These are phyloP conservation scores for Globisporangium solare DNA, from an alignment of 352 stramenopile species.

Conservation along the genomic window DNA sequence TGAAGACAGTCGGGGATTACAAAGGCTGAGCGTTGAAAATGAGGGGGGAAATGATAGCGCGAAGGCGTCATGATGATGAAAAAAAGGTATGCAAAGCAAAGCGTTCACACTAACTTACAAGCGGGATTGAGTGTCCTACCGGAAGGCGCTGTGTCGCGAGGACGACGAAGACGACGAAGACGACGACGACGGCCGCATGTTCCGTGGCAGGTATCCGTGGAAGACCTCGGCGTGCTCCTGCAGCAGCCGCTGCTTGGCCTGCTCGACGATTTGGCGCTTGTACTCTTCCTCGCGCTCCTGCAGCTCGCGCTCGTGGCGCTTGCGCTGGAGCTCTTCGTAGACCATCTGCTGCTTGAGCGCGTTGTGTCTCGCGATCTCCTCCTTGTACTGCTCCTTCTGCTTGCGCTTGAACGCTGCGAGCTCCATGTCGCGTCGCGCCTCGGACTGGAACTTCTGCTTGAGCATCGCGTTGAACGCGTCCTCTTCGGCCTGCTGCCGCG, in stretches of 20 bases:
- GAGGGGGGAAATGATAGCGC: too few species aligned
- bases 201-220: slow-evolving; percentile 66
- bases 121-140: slow-evolving; percentile 9
- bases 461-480: slow-evolving; percentile 71
- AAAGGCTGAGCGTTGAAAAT: too few species aligned
- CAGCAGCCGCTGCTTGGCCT: slow-evolving; percentile 81
- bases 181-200: slow-evolving; percentile 27
- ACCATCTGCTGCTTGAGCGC: slow-evolving; percentile 74
- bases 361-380: slow-evolving; percentile 48
- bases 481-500: slow-evolving; percentile 54
- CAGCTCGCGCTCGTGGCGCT: slow-evolving; percentile 59
- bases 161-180: slow-evolving; percentile 31
- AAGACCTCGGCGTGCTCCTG: slow-evolving; percentile 82
- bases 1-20: too few species aligned
- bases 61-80: too few species aligned
- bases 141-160: slow-evolving; percentile 18
- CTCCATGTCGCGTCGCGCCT: slow-evolving; percentile 64
- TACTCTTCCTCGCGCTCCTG: slow-evolving; percentile 78
- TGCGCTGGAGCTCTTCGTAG: slow-evolving; percentile 65
- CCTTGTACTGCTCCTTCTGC: slow-evolving; percentile 66
- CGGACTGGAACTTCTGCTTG: slow-evolving; percentile 51
- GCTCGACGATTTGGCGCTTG: slow-evolving; percentile 74
- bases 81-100: too few species aligned
- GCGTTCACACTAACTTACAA: too few species aligned
- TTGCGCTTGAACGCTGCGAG: slow-evolving; percentile 47